Base-by-base conservation (phyloP, 139 green algal species). In the Chlorokybus atmophyticus region DNA sequence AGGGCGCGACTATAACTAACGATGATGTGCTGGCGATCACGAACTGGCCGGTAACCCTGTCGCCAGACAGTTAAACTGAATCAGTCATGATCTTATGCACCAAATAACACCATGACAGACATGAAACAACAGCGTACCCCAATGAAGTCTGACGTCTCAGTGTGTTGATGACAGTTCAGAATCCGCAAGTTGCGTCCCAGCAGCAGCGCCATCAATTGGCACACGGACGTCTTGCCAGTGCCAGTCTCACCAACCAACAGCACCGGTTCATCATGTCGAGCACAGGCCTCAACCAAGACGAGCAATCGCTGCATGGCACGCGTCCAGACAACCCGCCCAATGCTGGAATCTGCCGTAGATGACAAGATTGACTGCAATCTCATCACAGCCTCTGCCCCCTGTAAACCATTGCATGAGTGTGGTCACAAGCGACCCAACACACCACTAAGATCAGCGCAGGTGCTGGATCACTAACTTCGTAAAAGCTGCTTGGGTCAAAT, bases 121-220 rank as follows among this genome's bases (percentile, higher is more conserved):
- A 47, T 47, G 39, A 19, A 47, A 47, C 19, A 47, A 47, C 19
- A 47, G 19, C 39, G 19, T n/a, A 19, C 19, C 19, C 92, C 92
- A 47, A 99, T 64, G 60, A 99, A 94, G 79, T 99, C 92, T 0
- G 80, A 84, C 3, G 87, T 85, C 73, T 99, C 92, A 2, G 92
- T 96, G 81, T 96, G 88, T 73, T 95, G 85, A 75, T 96, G 94
- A 80, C 92, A 98, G 74, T 98, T 98, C 63, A 98, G 62, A 35
- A 94, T 93, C 55, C 87, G 83, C 57, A 99, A 75, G 14, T 57
- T 60, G 68, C 89, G 85, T 26, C 68, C 74, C 3, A 76, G 61
- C 60, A 92, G 78, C 27, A 84, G 63, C 14, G 88, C 86, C 25
- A 92, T 60, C 70, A 95, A 67, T 78, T 98, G 92, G 62, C 84